Percentiles rank a stretch among this genome's conserved stretches.
Evolutionary conservation across 2,329 filamentous ascomycete genomes (phyloP).

Genomic region (Colletotrichum shisoi): DNA sequence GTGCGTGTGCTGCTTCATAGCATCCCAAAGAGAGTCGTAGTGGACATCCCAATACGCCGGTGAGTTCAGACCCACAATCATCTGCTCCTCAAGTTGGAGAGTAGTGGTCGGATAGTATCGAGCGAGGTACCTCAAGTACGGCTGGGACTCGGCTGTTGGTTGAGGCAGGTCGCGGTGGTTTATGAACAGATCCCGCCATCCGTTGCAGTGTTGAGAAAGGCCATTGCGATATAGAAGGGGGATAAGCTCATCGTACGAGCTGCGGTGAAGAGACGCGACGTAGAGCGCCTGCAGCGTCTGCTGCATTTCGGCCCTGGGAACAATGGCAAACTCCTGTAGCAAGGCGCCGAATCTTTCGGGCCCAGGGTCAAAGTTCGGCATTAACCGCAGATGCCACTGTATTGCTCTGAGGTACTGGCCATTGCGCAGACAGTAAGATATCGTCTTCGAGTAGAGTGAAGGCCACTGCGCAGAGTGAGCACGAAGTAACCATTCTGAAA

Average conservation of each 20-base stretch:
- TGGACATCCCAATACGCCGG: conserved; percentile 20
- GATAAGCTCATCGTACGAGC: conserved; percentile 61
- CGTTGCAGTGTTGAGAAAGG: conserved; percentile 52
- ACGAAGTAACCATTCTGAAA: conserved; percentile 55
- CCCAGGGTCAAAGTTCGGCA: conserved; percentile 54
- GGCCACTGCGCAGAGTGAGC: conserved; percentile 57
- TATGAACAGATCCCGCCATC: conserved; percentile 58
- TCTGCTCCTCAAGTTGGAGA: conserved; percentile 52
- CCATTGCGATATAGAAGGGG: conserved; percentile 60
- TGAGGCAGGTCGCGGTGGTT: conserved; percentile 53
- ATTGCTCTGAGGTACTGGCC: conserved; percentile 51
- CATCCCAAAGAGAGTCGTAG: conserved; percentile 45
- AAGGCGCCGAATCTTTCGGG: conserved; percentile 54
- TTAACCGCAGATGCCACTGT: conserved; percentile 59
- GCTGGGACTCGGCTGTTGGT: conserved; percentile 50
- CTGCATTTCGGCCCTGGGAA: conserved; percentile 50
- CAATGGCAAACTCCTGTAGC: conserved; percentile 54
- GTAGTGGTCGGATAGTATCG: conserved; percentile 55
- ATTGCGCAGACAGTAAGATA: conserved; percentile 55
- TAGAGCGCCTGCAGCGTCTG: conserved; percentile 57
- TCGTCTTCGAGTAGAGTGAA: conserved; percentile 57
- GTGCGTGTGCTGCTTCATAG: conserved; percentile 51
- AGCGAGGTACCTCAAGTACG: conserved; percentile 59
- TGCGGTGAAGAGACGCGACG: conserved; percentile 52
- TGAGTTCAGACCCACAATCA: conserved; percentile 35